A percentile compares a stretch with the other conserved stretches of the same genome.
phyloP scores from a whole-genome alignment of 768 basidiomycete species.

The Pulveroboletus sp. region DNA sequence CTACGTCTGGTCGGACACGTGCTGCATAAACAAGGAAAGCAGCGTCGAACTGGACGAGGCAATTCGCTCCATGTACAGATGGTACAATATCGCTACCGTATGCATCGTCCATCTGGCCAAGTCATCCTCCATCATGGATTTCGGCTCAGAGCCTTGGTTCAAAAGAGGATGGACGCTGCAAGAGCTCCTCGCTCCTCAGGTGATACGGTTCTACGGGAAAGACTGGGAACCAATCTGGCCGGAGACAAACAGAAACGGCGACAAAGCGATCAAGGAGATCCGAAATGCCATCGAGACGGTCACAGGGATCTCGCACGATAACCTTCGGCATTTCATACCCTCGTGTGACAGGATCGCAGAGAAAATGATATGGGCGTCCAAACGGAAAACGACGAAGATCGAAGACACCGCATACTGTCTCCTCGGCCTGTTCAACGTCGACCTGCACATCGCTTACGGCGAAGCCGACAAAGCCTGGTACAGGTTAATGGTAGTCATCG shows the following conservation, averaged over 20 bases:
- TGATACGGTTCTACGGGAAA: constrained; percentile 17
- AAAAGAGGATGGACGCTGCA: constrained; percentile 22
- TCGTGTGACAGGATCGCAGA: constrained; percentile 13
- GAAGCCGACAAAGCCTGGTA: too few species aligned
- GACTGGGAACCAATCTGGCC: constrained; percentile 16
- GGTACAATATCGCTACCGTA: constrained; percentile 23
- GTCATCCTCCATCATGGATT: constrained; percentile 8
- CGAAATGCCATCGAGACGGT: constrained; percentile 3
- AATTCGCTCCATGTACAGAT: constrained; percentile 29
- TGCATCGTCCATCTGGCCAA: constrained; percentile 22
- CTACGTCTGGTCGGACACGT: constrained; percentile 26
- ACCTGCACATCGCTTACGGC: constrained; percentile 2
- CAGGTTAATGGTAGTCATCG: too few species aligned
- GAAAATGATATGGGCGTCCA: constrained; percentile 29
- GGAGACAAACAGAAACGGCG: background rate
- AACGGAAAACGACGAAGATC: constrained; percentile 26
- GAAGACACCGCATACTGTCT: constrained; percentile 30
- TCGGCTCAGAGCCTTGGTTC: constrained; percentile 21
- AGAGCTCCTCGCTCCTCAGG: constrained; percentile 13
- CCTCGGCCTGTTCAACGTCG: constrained; percentile 27
- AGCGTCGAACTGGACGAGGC: constrained; percentile 31
- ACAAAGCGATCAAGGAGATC: constrained; percentile 13
- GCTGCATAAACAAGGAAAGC: constrained; percentile 23
- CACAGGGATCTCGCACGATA: constrained; percentile 13
- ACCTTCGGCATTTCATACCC: constrained; percentile 11